A percentile compares a stretch with the other conserved stretches of the same genome.
These are phyloP conservation scores for Rheum nobile DNA, from an alignment of 148 eudicot species.

Conservation along the genomic window DNA sequence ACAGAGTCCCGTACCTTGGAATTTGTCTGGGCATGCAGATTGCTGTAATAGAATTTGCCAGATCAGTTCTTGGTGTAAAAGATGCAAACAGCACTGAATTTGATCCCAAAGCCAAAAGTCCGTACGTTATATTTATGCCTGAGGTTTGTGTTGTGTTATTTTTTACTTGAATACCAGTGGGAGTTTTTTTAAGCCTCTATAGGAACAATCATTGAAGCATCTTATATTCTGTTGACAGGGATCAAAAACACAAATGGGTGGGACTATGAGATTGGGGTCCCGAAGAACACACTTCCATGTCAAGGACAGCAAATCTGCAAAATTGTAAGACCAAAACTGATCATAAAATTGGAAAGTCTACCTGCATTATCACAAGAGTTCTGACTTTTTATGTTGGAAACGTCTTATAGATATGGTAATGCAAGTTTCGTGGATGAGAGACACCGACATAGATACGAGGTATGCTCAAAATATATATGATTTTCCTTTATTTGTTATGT, in stretches of 20 bases:
- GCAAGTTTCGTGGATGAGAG: conserved; percentile 71
- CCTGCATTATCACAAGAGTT: not conserved
- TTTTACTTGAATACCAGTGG: not conserved
- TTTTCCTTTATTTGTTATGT: too few relatives aligned
- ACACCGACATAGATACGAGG: conserved; percentile 99
- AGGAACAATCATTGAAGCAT: not conserved
- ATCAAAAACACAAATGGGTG: conserved; percentile 4
- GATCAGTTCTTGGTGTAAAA: conserved; percentile 42
- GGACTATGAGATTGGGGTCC: conserved; percentile 8
- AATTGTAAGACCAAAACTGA: conserved; percentile 3
- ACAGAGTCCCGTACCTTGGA: conserved; percentile 67
- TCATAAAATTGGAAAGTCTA: not conserved
- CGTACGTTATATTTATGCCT: conserved; percentile 67
- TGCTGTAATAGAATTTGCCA: conserved; percentile 83
- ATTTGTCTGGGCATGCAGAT: conserved; percentile 96
- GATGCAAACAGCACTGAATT: conserved; percentile 66
- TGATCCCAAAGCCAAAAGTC: conserved; percentile 35
- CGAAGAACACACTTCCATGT: conserved; percentile 7
- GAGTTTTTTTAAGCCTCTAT: not conserved
- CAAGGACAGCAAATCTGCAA: conserved; percentile 5
- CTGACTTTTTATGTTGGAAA: not conserved
- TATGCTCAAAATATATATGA: conserved; percentile 10
- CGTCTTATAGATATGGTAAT: conserved; percentile 53
- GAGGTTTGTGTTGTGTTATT: conserved; percentile 25
- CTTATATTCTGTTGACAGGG: conserved; percentile 3